Evolutionary conservation across 257 asterid genomes (phyloP).

Genomic region (Cinchona pubescens): DNA sequence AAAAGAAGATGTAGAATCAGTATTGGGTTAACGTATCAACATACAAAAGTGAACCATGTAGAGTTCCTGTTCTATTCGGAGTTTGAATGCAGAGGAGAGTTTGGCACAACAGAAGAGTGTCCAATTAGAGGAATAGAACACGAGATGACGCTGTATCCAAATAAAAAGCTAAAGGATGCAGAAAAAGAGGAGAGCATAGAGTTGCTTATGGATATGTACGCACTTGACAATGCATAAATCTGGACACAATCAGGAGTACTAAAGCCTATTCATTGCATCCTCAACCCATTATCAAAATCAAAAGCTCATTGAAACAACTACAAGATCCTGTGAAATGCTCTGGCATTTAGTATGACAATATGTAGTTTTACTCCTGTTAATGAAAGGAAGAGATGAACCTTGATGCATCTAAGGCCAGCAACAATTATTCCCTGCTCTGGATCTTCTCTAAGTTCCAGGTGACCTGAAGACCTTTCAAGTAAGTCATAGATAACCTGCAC

Average conservation of each 20-base stretch:
- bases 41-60: no score
- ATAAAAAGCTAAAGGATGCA: no score
- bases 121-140: no score
- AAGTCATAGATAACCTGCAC: conserved; percentile 90
- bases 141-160: no score
- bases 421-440: conserved; percentile 88
- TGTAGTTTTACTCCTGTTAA: neutral
- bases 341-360: neutral
- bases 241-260: neutral
- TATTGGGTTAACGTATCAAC: neutral
- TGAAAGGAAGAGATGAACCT: conserved; percentile 37
- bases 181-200: neutral
- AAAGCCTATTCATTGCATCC: neutral
- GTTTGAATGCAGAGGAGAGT: no score
- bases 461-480: no score
- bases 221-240: neutral
- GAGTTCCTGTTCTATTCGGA: neutral
- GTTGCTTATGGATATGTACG: neutral
- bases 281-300: neutral
- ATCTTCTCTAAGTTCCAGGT: conserved; percentile 93
- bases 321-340: neutral
- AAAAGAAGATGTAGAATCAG: neutral
- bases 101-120: no score
- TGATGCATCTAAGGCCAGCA: conserved; percentile 88
- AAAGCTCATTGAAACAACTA: conserved; percentile 2